Conservation (phyloP, 2,329 filamentous ascomycete species). For the Tolypocladium inflatum region DNA sequence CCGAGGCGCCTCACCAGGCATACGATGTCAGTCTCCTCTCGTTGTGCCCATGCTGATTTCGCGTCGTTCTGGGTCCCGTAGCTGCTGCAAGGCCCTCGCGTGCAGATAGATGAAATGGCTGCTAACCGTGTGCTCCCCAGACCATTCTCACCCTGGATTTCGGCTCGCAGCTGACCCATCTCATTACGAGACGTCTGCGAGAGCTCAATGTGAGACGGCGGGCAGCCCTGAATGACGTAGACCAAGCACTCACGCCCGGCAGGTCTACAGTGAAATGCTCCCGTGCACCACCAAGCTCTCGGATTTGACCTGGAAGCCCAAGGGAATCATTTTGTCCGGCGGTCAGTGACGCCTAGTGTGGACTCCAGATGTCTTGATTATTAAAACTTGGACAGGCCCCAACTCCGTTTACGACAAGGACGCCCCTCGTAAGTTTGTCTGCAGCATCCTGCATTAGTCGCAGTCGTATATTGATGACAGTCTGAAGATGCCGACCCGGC, state of each 20-base stretch:
- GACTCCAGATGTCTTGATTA: slow-evolving; percentile 2
- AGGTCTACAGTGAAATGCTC: slow-evolving; percentile 69
- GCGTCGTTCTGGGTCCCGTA: background rate
- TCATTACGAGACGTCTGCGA: slow-evolving; percentile 64
- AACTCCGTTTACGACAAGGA: slow-evolving; percentile 71
- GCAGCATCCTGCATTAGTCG: background rate
- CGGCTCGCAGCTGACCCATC: slow-evolving; percentile 49
- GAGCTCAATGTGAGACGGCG: slow-evolving; percentile 52
- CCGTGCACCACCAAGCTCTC: slow-evolving; percentile 74
- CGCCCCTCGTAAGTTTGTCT: slow-evolving; percentile 39
- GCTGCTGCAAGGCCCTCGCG: background rate
- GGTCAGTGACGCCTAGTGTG: slow-evolving; percentile 13
- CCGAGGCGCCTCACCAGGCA: slow-evolving; percentile 7
- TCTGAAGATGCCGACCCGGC: slow-evolving; percentile 61
- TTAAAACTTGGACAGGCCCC: slow-evolving; percentile 23
- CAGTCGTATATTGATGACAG: slow-evolving; percentile 3
- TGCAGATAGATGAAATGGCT: background rate
- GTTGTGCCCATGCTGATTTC: background rate
- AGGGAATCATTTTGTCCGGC: slow-evolving; percentile 59
- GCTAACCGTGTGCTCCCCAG: slow-evolving; percentile 18
- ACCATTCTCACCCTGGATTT: slow-evolving; percentile 65
- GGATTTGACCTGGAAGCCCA: slow-evolving; percentile 69
- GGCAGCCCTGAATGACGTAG: background rate
- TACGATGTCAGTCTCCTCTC: slow-evolving; percentile 3
- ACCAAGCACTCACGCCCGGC: background rate